Evolutionary conservation across 768 basidiomycete species (phyloP), one percentile per base, ranked within the genome.

Genomic region (Amanita polypyramis): DNA sequence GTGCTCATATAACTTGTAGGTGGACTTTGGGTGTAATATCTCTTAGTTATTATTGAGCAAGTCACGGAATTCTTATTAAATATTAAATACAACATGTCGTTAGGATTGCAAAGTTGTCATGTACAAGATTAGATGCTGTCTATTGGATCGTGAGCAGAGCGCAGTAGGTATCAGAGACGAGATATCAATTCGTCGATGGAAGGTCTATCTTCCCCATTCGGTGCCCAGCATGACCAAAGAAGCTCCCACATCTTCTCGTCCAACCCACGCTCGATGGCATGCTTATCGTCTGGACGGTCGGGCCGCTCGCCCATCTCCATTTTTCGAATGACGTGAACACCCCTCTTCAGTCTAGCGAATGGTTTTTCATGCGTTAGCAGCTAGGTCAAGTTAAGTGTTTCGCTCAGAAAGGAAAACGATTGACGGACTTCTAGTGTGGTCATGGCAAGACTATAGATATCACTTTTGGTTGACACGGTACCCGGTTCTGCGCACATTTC

Each of bases 171-270:
- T 45, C 43, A 20, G 5, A 52, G 27, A 23, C 5, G 20, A 9
- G 35, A 34, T 19, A 52, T n/a, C 1, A 57, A 38, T 1, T 42
- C 46, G 3, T 55, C 42, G n/a, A 57, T 55, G 19, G 37, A 47
- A 19, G 53, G 56, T 33, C 56, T 32, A 11, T 40, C 40, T n/a
- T 27, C 7, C 2, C 51, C 41, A 2, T 52, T 48, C 33, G 36
- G 23, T 3, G 44, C 23, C 56, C 56, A 57, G 38, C 56, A 57
- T 25, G 42, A 12, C 5, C 15, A 34, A 15, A 57, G 30, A 17
- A 57, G 49, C 39, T 32, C 25, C 56, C 56, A 57, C 36, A 57
- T 47, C n/a, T 38, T 41, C 25, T 55, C 53, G 27, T 54, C 51
- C 30, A 57, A 41, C 27, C 56, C 56, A 27, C 56, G 47, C 19